Evolutionary conservation across 208 protist species (phyloP).

Genomic region (Leishmania arabica): DNA sequence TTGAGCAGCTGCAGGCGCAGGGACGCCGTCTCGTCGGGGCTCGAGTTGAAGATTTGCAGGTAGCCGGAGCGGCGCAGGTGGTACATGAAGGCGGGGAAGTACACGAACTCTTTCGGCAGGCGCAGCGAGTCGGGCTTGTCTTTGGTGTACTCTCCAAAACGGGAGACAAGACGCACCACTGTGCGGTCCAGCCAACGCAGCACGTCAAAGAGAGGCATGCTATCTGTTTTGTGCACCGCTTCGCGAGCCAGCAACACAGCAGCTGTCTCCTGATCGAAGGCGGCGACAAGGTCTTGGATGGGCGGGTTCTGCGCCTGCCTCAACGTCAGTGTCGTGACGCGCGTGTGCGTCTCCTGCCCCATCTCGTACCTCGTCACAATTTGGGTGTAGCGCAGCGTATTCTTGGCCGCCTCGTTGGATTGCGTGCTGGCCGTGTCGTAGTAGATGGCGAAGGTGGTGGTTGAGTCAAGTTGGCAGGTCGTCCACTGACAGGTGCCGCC

Average conservation of each 20-base stretch:
- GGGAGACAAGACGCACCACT: slow-evolving; percentile 97
- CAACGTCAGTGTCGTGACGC: slow-evolving; percentile 89
- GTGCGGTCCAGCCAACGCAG: slow-evolving; percentile 98
- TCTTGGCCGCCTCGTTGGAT: slow-evolving; percentile 28
- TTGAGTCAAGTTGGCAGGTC: slow-evolving; percentile 93
- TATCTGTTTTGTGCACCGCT: slow-evolving; percentile 96
- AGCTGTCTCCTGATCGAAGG: slow-evolving; percentile 98
- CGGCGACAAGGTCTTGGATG: slow-evolving; percentile 63
- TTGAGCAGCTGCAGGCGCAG: slow-evolving; percentile 96
- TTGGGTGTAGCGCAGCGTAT: slow-evolving; percentile 85
- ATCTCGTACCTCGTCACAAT: slow-evolving; percentile 97
- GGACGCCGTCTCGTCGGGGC: slow-evolving; percentile 98
- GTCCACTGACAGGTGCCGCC: slow-evolving; percentile 98
- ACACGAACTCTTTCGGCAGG: slow-evolving; percentile 92
- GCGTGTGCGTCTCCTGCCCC: slow-evolving; percentile 69
- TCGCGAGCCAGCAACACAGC: slow-evolving; percentile 97
- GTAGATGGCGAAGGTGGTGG: slow-evolving; percentile 96
- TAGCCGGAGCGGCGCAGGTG: slow-evolving; percentile 98
- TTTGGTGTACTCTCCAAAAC: slow-evolving; percentile 94
- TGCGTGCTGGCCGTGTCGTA: slow-evolving; percentile 94
- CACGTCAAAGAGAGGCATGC: slow-evolving; percentile 96
- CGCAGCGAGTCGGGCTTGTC: slow-evolving; percentile 92
- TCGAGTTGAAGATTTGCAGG: slow-evolving; percentile 97
- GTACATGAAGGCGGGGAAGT: slow-evolving; percentile 99
- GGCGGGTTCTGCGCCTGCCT: slow-evolving; percentile 50